Base-by-base conservation (phyloP, 2,329 filamentous ascomycete genomes). In the Paracorniculantispora psalliotae region DNA sequence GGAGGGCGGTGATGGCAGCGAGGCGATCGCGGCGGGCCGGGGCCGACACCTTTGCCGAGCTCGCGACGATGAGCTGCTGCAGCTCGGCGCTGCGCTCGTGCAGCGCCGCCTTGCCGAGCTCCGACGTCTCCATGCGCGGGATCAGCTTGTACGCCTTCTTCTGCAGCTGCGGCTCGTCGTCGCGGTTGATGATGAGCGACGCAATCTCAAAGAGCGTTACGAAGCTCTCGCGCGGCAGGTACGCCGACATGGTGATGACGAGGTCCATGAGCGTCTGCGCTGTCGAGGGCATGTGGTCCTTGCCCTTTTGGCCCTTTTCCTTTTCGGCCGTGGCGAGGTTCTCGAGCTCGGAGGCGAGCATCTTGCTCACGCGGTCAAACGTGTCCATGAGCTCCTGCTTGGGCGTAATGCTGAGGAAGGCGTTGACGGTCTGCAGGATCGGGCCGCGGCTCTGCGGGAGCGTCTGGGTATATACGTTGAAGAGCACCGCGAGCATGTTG, bases 101-200 rank as follows among this genome's bases (percentile, higher is more conserved):
- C 2, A 99, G 81, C 3, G 93, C 92, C n/a, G 79, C 75, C 65
- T 83, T 85, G 48, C 94, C 94, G 51, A 82, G 83, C 35, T 90
- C 84, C 1, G 92, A 96, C 63, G 90, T 88, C 1, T 90, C 88
- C 43, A 99, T 83, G 57, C 94, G 88, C 3, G 94, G 93, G 53
- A 99, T 96, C 54, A 99, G 83, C 78, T 97, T 97, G 79, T 99
- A 99, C 0, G 94, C 93, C 76, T 99, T 99, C 84, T 99, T 99
- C 73, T 97, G 93, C 37, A 99, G 79, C 72, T 97, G 93, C 10
- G 93, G 89, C 69, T 97, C 93, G 39, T 90, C 83, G 59, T 89
- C 81, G 68, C 88, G 90, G 71, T 88, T 86, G 65, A 97, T 87
- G 59, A 97, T 88, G 26, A 91, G 82, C 0, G 90, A 81, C 0